phyloP scores from a whole-genome alignment of 139 green algal genomes.

The Chlorella vulgaris region DNA sequence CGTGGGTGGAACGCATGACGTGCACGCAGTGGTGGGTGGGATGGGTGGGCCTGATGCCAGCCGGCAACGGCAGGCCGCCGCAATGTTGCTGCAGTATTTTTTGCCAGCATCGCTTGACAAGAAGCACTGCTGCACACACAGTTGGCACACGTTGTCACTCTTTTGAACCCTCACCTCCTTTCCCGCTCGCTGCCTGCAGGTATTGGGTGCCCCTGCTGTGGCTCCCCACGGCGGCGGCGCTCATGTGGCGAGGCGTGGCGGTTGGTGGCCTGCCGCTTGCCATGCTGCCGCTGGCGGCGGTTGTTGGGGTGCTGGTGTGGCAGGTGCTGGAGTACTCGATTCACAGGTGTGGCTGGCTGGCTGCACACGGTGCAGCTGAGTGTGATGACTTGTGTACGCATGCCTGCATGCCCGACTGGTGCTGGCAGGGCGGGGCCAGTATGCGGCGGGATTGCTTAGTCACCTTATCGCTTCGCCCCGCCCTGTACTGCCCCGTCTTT shows the following conservation, averaged over 20 bases:
- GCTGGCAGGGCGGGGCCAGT: background rate
- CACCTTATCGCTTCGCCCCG: too few relatives aligned
- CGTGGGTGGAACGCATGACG: constrained; percentile 14
- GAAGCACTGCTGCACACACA: too few relatives aligned
- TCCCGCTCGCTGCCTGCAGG: background rate
- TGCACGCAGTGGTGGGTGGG: constrained; percentile 22
- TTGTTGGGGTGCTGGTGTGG: constrained; percentile 77
- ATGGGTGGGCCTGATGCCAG: too few relatives aligned
- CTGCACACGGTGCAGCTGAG: background rate
- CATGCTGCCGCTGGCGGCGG: background rate
- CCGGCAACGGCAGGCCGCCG: too few relatives aligned
- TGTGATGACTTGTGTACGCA: background rate
- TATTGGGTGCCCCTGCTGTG: constrained; percentile 30
- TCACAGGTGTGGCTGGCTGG: constrained; percentile 75
- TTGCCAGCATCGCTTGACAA: background rate
- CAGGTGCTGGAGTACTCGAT: constrained; percentile 90
- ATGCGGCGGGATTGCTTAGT: background rate
- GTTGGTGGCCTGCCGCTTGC: background rate
- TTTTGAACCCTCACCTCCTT: background rate
- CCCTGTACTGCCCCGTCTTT: too few relatives aligned
- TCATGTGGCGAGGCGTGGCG: background rate
- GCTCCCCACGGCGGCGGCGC: constrained; percentile 13
- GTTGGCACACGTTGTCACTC: too few relatives aligned
- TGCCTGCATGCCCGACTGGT: background rate
- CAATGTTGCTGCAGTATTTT: too few relatives aligned